Percentiles rank a stretch among this genome's conserved stretches.
phyloP scores from a whole-genome alignment of 495 filamentous ascomycete species.

The Oleoguttula mirabilis region DNA sequence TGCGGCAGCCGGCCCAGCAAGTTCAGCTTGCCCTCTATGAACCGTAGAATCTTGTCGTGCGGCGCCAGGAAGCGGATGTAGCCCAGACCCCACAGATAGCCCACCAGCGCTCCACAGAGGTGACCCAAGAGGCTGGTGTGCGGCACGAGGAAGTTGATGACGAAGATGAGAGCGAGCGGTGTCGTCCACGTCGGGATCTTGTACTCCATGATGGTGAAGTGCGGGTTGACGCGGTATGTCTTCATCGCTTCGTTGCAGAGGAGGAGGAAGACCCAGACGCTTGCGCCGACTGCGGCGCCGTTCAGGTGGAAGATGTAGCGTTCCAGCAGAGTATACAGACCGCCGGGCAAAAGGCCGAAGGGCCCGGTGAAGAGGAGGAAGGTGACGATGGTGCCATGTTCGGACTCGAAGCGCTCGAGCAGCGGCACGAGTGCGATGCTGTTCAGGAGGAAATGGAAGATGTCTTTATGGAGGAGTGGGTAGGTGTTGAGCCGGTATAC shows the following conservation, averaged over 20 bases:
- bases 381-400: constrained; percentile 79
- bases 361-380: constrained; percentile 73
- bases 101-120: constrained; percentile 64
- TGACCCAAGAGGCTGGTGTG: constrained; percentile 78
- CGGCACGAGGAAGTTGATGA: constrained; percentile 62
- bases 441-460: constrained; percentile 73
- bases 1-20: constrained; percentile 69
- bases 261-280: constrained; percentile 85
- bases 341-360: constrained; percentile 29
- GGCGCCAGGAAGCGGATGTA: constrained; percentile 75
- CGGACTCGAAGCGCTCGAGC: constrained; percentile 84
- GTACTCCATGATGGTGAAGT: constrained; percentile 44
- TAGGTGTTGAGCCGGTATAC: constrained; percentile 92
- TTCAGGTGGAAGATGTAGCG: constrained; percentile 34
- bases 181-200: constrained; percentile 87
- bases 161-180: constrained; percentile 59
- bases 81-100: constrained; percentile 78
- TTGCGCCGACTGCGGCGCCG: constrained; percentile 64
- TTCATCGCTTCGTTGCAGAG: constrained; percentile 74
- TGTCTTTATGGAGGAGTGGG: constrained; percentile 70
- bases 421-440: constrained; percentile 67
- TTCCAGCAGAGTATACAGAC: constrained; percentile 27
- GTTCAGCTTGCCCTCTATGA: constrained; percentile 74
- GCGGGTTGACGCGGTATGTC: constrained; percentile 59
- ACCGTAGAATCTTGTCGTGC: constrained; percentile 67